These are phyloP conservation scores for Allium fistulosum DNA, from an alignment of 106 monocot species.

Conservation along the genomic window DNA sequence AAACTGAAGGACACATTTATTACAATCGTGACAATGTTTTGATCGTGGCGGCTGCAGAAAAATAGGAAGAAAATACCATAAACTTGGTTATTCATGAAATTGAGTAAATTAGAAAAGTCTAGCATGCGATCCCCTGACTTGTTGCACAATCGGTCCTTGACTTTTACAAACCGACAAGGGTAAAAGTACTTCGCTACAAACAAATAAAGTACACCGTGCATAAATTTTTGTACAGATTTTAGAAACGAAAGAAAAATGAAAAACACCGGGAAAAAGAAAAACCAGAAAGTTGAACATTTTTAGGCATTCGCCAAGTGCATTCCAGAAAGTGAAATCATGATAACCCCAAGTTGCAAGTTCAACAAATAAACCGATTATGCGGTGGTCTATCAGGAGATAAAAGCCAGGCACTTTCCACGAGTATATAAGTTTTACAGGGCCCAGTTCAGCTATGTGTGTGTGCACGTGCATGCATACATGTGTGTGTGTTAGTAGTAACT, in stretches of 20 bases:
- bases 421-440: neutral
- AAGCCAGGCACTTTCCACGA: neutral
- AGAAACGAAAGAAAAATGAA: too few species aligned
- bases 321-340: too few species aligned
- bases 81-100: neutral
- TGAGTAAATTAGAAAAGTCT: neutral
- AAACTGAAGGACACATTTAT: conserved; percentile 92
- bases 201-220: too few species aligned
- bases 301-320: too few species aligned
- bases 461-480: neutral
- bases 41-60: conserved; percentile 81
- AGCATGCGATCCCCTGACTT: neutral
- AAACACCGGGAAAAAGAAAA: too few species aligned
- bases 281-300: too few species aligned
- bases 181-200: neutral
- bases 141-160: neutral
- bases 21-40: conserved; percentile 94
- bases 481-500: neutral
- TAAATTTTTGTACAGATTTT: too few species aligned
- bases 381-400: neutral
- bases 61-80: neutral
- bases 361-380: too few species aligned
- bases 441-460: neutral
- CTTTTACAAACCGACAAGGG: neutral
- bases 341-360: too few species aligned